A percentile compares a stretch with the other conserved stretches of the same genome.
Conservation (phyloP, 495 filamentous ascomycete genomes). For the Hamigera avellanea region DNA sequence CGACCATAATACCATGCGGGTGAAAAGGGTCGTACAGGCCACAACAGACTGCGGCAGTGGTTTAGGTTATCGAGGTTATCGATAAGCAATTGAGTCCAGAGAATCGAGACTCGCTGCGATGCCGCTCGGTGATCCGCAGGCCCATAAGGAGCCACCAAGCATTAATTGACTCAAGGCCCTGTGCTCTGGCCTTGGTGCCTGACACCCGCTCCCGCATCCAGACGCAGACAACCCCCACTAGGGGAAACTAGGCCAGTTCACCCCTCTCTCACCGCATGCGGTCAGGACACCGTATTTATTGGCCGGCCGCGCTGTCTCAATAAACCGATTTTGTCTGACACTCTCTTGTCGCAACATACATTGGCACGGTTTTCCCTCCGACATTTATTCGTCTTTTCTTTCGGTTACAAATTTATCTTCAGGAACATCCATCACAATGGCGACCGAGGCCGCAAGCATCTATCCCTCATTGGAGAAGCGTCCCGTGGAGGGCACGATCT, state of each 20-base stretch:
- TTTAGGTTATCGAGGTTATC: slow-evolving; percentile 5
- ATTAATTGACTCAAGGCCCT: too few species aligned
- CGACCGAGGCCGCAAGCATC: slow-evolving; percentile 34
- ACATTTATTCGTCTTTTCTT: too few species aligned
- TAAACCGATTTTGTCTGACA: neutral
- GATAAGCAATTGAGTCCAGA: slow-evolving; percentile 4
- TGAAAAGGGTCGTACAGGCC: too few species aligned
- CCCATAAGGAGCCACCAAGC: too few species aligned
- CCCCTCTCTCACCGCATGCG: slow-evolving; percentile 29
- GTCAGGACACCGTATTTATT: slow-evolving; percentile 8
- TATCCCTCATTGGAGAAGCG: slow-evolving; percentile 72
- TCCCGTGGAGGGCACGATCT: slow-evolving; percentile 78
- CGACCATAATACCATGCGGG: too few species aligned
- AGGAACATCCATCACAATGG: slow-evolving; percentile 17
- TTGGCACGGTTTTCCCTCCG: too few species aligned
- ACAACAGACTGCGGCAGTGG: too few species aligned
- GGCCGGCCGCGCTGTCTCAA: neutral
- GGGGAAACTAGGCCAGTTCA: too few species aligned
- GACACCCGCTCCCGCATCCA: neutral
- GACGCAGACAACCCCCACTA: slow-evolving; percentile 2
- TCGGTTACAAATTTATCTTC: neutral
- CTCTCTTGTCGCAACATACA: too few species aligned
- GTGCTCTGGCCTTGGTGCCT: slow-evolving; percentile 3
- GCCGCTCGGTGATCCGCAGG: too few species aligned
- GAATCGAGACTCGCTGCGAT: slow-evolving; percentile 1